A percentile compares a stretch with the other conserved stretches of the same genome.
Conservation (phyloP, 2,329 filamentous ascomycete genomes). For the Exophiala mesophila region DNA sequence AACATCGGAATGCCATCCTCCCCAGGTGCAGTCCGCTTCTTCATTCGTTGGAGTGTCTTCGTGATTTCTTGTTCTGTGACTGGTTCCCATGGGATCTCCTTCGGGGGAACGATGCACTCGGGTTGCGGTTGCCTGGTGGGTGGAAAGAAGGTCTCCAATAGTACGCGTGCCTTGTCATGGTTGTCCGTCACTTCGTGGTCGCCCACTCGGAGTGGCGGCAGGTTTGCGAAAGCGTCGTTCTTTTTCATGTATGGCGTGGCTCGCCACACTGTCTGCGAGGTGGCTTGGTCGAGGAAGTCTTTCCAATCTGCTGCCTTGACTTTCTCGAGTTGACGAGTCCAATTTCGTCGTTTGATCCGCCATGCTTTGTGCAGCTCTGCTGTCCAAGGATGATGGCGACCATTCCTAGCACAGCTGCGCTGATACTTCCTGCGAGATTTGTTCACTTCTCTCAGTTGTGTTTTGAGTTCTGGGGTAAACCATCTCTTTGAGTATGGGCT, state of each 20-base stretch:
- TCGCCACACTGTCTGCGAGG: conserved; percentile 21
- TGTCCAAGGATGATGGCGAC: conserved; percentile 8
- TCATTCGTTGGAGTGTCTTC: conserved; percentile 14
- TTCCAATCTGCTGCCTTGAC: conserved; percentile 20
- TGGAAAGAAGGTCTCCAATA: conserved; percentile 24
- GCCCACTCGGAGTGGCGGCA: conserved; percentile 19
- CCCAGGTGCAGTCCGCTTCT: conserved; percentile 20
- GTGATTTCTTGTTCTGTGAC: conserved; percentile 22
- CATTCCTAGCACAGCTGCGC: conserved; percentile 7
- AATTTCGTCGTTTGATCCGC: conserved; percentile 14
- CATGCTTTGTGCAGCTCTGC: conserved; percentile 11
- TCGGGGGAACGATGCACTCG: conserved; percentile 3
- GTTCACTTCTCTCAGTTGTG: conserved; percentile 24
- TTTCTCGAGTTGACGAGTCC: conserved; percentile 18
- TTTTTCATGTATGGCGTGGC: conserved; percentile 18
- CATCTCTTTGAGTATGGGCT: conserved; percentile 27
- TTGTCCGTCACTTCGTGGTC: conserved; percentile 19
- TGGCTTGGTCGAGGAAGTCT: conserved; percentile 26
- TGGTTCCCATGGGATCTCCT: conserved; percentile 19
- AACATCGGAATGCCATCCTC: conserved; percentile 22
- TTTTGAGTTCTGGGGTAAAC: conserved; percentile 28
- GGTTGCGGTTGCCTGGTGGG: conserved; percentile 9
- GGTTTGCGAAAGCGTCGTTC: conserved; percentile 15
- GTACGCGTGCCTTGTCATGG: no score
- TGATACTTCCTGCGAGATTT: conserved; percentile 23